Conservation (phyloP, 169 alveolate species). For the Cryptosporidium meleagridis region DNA sequence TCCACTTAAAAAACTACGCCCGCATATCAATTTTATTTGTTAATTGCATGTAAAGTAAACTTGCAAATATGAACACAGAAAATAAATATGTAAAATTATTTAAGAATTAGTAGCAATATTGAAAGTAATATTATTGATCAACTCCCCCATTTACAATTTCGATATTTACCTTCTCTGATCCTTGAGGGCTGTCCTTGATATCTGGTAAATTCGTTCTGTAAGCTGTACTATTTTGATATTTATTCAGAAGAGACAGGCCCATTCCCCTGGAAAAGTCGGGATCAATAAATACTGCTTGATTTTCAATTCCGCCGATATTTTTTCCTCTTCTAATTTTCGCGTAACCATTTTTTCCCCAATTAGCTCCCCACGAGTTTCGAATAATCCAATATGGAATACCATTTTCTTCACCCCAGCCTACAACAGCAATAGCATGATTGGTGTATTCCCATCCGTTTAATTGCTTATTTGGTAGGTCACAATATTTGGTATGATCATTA, state of each 20-base stretch:
- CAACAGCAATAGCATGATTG: conserved; percentile 88
- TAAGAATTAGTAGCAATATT: not conserved
- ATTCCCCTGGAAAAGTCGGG: conserved; percentile 86
- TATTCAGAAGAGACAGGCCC: conserved; percentile 42
- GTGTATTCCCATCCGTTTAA: conserved; percentile 92
- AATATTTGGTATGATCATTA: conserved; percentile 82
- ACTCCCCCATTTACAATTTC: not conserved
- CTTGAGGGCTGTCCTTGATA: not conserved
- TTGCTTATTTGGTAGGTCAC: conserved; percentile 85
- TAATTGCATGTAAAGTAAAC: not conserved
- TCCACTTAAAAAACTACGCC: conserved; percentile 3
- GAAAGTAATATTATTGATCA: conserved; percentile 1
- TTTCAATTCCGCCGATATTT: conserved; percentile 86
- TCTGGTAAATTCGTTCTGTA: not conserved
- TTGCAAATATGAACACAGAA: not conserved
- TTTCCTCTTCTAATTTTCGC: conserved; percentile 84
- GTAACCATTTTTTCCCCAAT: conserved; percentile 86
- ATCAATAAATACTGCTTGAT: conserved; percentile 89
- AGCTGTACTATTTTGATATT: not conserved
- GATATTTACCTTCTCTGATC: conserved; percentile 1
- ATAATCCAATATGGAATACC: conserved; percentile 85
- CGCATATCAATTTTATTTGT: not conserved
- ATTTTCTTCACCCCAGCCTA: conserved; percentile 91
- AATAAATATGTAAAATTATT: not conserved
- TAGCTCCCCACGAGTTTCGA: conserved; percentile 87